Percentiles rank a stretch among this genome's conserved stretches.
Conservation (phyloP, 495 filamentous ascomycete species). For the Aspergillus heteromorphus region DNA sequence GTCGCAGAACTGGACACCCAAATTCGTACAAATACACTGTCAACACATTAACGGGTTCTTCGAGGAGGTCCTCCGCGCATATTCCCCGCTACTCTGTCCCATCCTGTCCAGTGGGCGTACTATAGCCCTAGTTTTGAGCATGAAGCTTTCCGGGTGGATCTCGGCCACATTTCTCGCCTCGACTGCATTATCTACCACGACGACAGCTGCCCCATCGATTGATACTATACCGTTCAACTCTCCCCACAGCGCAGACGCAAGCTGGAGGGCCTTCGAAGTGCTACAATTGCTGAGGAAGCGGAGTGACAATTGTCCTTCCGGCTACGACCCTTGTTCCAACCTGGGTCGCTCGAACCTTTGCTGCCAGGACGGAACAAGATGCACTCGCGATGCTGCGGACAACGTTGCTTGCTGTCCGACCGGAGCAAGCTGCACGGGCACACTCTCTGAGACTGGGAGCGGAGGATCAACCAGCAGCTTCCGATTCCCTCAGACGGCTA, state of each 20-base stretch:
- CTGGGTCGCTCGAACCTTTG: slow-evolving; percentile 49
- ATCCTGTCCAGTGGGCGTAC: slow-evolving; percentile 5
- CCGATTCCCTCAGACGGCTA: slow-evolving; percentile 30
- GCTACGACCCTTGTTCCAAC: slow-evolving; percentile 47
- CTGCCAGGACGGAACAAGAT: slow-evolving; percentile 48
- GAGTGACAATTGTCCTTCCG: slow-evolving; percentile 45
- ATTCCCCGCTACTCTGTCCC: background rate
- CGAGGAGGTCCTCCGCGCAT: background rate
- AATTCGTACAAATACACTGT: background rate
- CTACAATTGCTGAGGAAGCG: slow-evolving; percentile 32
- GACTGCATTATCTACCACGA: slow-evolving; percentile 25
- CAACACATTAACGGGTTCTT: background rate
- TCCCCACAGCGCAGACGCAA: slow-evolving; percentile 21
- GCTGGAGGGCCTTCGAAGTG: slow-evolving; percentile 31
- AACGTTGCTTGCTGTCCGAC: slow-evolving; percentile 64
- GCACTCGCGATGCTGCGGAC: slow-evolving; percentile 52
- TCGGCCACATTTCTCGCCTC: slow-evolving; percentile 34
- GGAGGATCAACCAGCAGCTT: slow-evolving; percentile 28
- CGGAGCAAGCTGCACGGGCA: slow-evolving; percentile 58
- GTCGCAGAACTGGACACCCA: background rate
- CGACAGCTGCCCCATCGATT: slow-evolving; percentile 27
- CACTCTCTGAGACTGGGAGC: slow-evolving; percentile 32
- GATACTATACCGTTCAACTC: slow-evolving; percentile 27
- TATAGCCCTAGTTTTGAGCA: slow-evolving; percentile 24
- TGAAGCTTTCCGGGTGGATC: slow-evolving; percentile 37